Base-by-base conservation (phyloP, 2,329 filamentous ascomycete species). In the Orbilia oligospora region DNA sequence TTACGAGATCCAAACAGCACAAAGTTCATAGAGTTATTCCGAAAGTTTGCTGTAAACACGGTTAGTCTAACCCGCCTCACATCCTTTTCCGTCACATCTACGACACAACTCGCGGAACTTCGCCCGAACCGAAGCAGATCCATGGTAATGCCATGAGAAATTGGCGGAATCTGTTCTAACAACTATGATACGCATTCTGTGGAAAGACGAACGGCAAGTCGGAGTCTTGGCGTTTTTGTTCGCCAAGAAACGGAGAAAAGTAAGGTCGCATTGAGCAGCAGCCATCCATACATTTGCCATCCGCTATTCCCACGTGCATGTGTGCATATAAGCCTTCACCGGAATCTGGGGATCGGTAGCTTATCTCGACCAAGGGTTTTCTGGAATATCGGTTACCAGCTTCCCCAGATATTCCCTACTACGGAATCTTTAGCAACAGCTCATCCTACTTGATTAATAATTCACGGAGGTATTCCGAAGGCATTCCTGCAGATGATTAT, bases 281-380 rank as follows among this genome's bases (percentile, higher is more conserved):
- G n/a, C n/a, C n/a, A n/a, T n/a, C 41, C n/a, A 30, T 16, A 24
- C 48, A 49, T 71, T 63, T 36, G 66, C 55, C 67, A 24, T 71
- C 55, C 44, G 36, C 12, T 33, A n/a, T 44, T 36, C 36, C 69
- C 48, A 71, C 48, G 48, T 72, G 69, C 22, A 22, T 16, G n/a
- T 61, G 48, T 72, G 69, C 22, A 22, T 16, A 27, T 61, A 27
- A 55, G 30, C 14, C 30, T 24, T 38, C n/a, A n/a, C 6, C 3
- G 67, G 55, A 73, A 73, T 73, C 61, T 24, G 61, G 70, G 61
- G 61, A 55, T 64, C 27, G 38, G 70, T 51, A 66, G 61, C 61
- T 49, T 65, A 65, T 65, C 61, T 61, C 16, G 18, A 61, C 36
- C 56, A 61, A 30, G 56, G 56, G 6, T 44, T 27, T 24, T 58